Percentiles rank a stretch among this genome's conserved stretches.
phyloP scores from a whole-genome alignment of 73 alveolate genomes.

The Uronychia setigera region DNA sequence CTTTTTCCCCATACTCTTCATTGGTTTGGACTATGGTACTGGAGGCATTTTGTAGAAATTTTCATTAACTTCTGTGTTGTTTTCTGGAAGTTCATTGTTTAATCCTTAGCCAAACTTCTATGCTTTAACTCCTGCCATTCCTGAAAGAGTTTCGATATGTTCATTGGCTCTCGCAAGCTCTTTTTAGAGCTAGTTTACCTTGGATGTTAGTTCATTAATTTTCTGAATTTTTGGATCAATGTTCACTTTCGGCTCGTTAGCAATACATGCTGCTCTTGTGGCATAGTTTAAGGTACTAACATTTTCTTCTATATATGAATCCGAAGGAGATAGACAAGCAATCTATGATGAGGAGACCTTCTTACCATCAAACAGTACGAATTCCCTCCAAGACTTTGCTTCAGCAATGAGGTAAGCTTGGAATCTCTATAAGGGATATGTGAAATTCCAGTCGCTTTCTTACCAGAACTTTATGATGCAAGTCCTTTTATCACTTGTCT shows the following conservation, averaged over 20 bases:
- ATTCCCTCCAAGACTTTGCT: constrained; percentile 59
- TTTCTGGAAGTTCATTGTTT: background rate
- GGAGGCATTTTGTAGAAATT: background rate
- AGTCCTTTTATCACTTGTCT: constrained; percentile 91
- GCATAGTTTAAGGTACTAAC: constrained; percentile 93
- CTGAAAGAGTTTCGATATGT: constrained; percentile 12
- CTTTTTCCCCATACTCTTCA: background rate
- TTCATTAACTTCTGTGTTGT: background rate
- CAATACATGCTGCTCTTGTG: constrained; percentile 87
- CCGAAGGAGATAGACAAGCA: constrained; percentile 95
- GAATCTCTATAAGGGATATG: constrained; percentile 57
- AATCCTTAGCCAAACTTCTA: constrained; percentile 35
- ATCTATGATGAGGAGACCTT: constrained; percentile 21
- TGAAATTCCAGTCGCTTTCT: constrained; percentile 38
- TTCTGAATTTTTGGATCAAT: constrained; percentile 77
- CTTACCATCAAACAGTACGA: constrained; percentile 86
- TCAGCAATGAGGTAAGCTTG: constrained; percentile 49
- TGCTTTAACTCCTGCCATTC: constrained; percentile 35
- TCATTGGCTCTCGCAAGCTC: background rate
- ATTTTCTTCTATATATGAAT: constrained; percentile 86
- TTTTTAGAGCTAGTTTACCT: constrained; percentile 37
- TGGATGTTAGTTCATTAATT: constrained; percentile 65
- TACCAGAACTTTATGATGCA: constrained; percentile 22
- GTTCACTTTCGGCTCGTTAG: constrained; percentile 85
- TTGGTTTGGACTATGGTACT: background rate